A percentile compares a stretch with the other conserved stretches of the same genome.
Evolutionary conservation across 1,284 basidiomycete genomes (phyloP).

Genomic region (Agaricales sp.): DNA sequence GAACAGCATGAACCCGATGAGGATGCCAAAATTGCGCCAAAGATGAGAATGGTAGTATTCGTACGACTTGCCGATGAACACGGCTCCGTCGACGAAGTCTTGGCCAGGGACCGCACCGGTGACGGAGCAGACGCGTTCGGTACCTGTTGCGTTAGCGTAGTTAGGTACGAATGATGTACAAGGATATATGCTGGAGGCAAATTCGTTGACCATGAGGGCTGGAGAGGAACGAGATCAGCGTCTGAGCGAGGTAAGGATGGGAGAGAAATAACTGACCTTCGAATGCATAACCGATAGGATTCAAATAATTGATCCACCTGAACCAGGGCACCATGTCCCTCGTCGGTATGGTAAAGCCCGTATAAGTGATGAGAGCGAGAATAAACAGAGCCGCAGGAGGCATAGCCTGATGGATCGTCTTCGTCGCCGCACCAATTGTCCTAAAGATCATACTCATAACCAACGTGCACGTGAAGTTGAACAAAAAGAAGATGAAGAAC

Average conservation of each 20-base stretch:
- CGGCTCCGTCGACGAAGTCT: constrained; percentile 26
- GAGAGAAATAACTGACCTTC: constrained; percentile 10
- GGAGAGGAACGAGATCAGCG: background rate
- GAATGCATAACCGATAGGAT: constrained; percentile 29
- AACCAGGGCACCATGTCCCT: constrained; percentile 11
- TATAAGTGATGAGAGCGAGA: constrained; percentile 2
- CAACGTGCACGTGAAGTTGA: constrained; percentile 39
- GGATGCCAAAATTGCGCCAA: constrained; percentile 33
- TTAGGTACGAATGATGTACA: constrained; percentile 24
- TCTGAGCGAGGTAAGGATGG: background rate
- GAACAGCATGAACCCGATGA: constrained; percentile 25
- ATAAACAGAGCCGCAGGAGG: background rate
- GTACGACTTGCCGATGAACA: constrained; percentile 27
- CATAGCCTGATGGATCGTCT: background rate
- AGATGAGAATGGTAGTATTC: constrained; percentile 28
- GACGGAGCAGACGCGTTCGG: constrained; percentile 25
- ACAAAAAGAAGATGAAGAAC: constrained; percentile 33
- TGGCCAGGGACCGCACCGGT: constrained; percentile 27
- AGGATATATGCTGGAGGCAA: constrained; percentile 20
- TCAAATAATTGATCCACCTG: constrained; percentile 34
- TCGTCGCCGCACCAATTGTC: constrained; percentile 33
- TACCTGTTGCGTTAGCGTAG: constrained; percentile 19
- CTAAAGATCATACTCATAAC: constrained; percentile 58
- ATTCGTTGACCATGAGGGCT: constrained; percentile 35
- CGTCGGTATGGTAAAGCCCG: constrained; percentile 13